Evolutionary conservation across 352 stramenopile species (phyloP).

Genomic region (Phytopythium litorale): DNA sequence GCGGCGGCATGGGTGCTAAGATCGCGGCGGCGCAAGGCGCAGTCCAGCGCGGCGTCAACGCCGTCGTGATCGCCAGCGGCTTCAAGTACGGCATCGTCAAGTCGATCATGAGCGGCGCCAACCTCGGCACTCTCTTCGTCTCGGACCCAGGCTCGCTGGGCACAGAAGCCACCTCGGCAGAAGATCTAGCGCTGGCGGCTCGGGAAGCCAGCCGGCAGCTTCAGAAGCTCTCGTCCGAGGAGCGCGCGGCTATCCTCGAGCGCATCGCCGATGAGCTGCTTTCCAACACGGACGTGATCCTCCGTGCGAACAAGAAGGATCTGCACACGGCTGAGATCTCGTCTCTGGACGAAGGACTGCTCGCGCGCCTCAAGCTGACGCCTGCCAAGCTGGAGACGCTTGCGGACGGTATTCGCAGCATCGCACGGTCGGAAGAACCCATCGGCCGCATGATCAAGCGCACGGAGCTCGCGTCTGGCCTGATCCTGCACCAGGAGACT

Average conservation of each 20-base stretch:
- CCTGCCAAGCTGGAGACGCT: slow-evolving; percentile 94
- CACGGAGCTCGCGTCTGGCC: slow-evolving; percentile 89
- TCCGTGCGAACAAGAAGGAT: slow-evolving; percentile 93
- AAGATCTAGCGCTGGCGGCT: slow-evolving; percentile 83
- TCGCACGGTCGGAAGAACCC: slow-evolving; percentile 80
- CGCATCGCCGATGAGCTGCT: slow-evolving; percentile 88
- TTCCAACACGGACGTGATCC: slow-evolving; percentile 74
- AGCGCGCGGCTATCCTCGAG: slow-evolving; percentile 86
- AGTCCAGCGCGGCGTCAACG: slow-evolving; percentile 87
- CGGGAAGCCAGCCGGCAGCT: slow-evolving; percentile 85
- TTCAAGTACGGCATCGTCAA: slow-evolving; percentile 92
- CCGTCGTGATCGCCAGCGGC: slow-evolving; percentile 92
- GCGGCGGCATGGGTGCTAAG: slow-evolving; percentile 95
- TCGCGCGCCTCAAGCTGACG: slow-evolving; percentile 85
- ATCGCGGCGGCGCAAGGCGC: slow-evolving; percentile 89
- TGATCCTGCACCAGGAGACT: slow-evolving; percentile 94
- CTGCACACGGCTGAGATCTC: slow-evolving; percentile 75
- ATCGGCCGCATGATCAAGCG: slow-evolving; percentile 71
- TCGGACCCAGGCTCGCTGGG: slow-evolving; percentile 47
- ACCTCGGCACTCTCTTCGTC: slow-evolving; percentile 83
- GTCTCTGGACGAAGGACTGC: slow-evolving; percentile 57
- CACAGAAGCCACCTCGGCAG: slow-evolving; percentile 38
- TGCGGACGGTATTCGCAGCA: slow-evolving; percentile 92
- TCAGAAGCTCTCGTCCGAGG: slow-evolving; percentile 79
- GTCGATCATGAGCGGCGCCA: slow-evolving; percentile 81